phyloP scores from a whole-genome alignment of 805 yeast species.

The Wickerhamiella bombiphila region DNA sequence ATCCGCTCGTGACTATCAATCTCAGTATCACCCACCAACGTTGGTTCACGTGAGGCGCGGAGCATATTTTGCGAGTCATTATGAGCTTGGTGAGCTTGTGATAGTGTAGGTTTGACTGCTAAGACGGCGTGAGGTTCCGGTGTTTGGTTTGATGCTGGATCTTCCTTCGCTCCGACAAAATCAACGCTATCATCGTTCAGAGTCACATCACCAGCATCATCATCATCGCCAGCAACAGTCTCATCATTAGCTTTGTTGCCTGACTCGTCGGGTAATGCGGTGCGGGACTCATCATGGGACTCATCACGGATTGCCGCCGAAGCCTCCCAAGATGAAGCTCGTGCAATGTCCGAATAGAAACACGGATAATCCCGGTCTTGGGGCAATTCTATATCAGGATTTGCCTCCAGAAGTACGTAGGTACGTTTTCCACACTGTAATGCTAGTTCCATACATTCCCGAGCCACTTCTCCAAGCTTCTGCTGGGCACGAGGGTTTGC shows the following conservation, averaged over 20 bases:
- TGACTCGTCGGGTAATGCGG: not conserved
- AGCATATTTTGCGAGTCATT: not conserved
- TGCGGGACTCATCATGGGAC: not conserved
- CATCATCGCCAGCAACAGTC: not conserved
- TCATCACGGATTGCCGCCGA: too few relatives aligned
- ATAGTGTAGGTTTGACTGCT: too few relatives aligned
- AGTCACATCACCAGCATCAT: not conserved
- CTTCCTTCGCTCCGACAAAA: too few relatives aligned
- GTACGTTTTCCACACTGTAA: slow-evolving; percentile 19
- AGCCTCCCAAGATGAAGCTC: too few relatives aligned
- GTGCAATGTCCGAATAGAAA: slow-evolving; percentile 14
- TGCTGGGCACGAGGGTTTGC: slow-evolving; percentile 16
- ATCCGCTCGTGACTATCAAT: too few relatives aligned
- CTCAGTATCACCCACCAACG: too few relatives aligned
- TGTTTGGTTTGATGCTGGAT: not conserved
- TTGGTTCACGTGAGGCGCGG: too few relatives aligned
- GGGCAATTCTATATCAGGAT: slow-evolving; percentile 23
- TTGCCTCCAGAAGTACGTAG: slow-evolving; percentile 16
- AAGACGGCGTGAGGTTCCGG: too few relatives aligned
- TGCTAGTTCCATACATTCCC: slow-evolving; percentile 23
- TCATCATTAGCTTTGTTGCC: not conserved
- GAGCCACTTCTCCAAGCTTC: slow-evolving; percentile 19
- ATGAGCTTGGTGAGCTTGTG: not conserved
- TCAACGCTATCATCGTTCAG: not conserved
- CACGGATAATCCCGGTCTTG: slow-evolving; percentile 19